Evolutionary conservation across 1,139 yeast species (phyloP).

Genomic region (Saccharomyces pastorianus): DNA sequence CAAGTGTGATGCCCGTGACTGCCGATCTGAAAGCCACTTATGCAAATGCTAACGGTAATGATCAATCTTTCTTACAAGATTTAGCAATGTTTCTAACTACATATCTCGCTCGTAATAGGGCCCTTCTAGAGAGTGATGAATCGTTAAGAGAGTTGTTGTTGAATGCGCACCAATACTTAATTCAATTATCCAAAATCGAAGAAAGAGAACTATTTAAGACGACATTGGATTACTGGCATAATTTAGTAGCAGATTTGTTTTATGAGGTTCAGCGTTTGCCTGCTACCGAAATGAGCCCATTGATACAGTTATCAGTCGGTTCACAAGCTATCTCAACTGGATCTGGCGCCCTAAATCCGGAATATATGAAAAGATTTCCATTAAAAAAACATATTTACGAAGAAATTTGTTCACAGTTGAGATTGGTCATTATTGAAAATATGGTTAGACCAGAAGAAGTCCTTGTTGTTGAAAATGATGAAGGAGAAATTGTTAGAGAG

Average conservation of each 20-base stretch:
- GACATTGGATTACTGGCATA: slow-evolving; percentile 89
- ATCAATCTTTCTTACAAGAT: slow-evolving; percentile 92
- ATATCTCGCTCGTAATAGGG: slow-evolving; percentile 68
- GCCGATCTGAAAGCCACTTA: slow-evolving; percentile 71
- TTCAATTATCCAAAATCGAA: slow-evolving; percentile 81
- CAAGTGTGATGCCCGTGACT: slow-evolving; percentile 61
- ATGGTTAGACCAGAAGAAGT: slow-evolving; percentile 99
- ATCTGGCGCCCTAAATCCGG: slow-evolving; percentile 86
- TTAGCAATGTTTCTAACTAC: slow-evolving; percentile 89
- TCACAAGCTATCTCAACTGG: slow-evolving; percentile 42
- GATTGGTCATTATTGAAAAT: slow-evolving; percentile 87
- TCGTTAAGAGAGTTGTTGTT: slow-evolving; percentile 52
- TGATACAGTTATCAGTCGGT: slow-evolving; percentile 61
- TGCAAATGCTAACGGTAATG: slow-evolving; percentile 66
- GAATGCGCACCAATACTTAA: slow-evolving; percentile 70
- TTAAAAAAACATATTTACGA: slow-evolving; percentile 80
- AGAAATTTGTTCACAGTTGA: slow-evolving; percentile 65
- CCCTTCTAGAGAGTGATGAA: slow-evolving; percentile 60
- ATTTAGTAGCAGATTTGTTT: slow-evolving; percentile 70
- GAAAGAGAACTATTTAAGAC: slow-evolving; percentile 95
- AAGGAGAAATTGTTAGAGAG: slow-evolving; percentile 97
- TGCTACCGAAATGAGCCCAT: slow-evolving; percentile 50
- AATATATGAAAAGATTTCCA: slow-evolving; percentile 62
- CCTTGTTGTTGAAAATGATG: slow-evolving; percentile 92
- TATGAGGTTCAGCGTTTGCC: slow-evolving; percentile 82